Evolutionary conservation across 2,329 filamentous ascomycete species (phyloP).

Genomic region (Aureobasidium uvarum): DNA sequence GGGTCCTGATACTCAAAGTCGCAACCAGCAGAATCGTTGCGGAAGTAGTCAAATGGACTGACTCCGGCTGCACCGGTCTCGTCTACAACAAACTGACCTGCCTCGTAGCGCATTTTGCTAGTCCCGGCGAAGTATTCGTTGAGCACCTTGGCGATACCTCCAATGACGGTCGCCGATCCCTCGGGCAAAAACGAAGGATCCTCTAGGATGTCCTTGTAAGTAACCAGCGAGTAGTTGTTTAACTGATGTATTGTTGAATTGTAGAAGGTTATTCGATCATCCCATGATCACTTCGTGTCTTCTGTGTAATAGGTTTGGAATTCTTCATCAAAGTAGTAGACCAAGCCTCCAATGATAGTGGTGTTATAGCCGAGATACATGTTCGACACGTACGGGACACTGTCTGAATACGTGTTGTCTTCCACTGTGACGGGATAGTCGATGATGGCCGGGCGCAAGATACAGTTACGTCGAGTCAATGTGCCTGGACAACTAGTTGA

Average conservation of each 20-base stretch:
- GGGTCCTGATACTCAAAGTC: slow-evolving; percentile 30
- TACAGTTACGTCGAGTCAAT: slow-evolving; percentile 29
- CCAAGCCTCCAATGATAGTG: background rate
- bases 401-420: slow-evolving; percentile 2
- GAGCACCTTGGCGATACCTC: background rate
- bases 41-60: background rate
- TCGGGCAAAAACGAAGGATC: background rate
- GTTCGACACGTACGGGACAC: background rate
- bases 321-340: background rate
- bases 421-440: slow-evolving; percentile 29
- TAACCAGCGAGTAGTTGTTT: slow-evolving; percentile 26
- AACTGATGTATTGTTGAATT: slow-evolving; percentile 27
- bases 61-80: background rate
- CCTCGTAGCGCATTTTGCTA: background rate
- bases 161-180: background rate
- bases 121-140: background rate
- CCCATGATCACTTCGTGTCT: no score
- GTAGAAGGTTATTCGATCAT: no score
- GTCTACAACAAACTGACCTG: background rate
- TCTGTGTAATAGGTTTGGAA: background rate
- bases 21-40: slow-evolving; percentile 22
- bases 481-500: slow-evolving; percentile 25
- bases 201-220: slow-evolving; percentile 29
- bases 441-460: slow-evolving; percentile 31
- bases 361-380: slow-evolving; percentile 9